A percentile compares a stretch with the other conserved stretches of the same genome.
Conservation (phyloP, 164 flowering plant genomes). For the Litsea cubeba region DNA sequence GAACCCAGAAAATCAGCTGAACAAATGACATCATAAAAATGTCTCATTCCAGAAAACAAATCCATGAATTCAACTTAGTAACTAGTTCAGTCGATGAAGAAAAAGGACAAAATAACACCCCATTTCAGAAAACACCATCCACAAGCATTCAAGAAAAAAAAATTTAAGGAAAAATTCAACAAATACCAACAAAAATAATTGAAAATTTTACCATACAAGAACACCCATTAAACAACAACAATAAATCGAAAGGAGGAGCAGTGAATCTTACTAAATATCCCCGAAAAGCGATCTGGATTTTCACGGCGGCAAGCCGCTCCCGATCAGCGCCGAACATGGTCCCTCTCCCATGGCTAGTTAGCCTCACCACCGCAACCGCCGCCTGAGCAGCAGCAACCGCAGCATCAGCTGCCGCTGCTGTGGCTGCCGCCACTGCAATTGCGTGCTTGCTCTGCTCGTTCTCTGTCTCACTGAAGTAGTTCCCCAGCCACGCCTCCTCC, state of each 20-base stretch:
- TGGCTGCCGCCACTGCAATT: conserved; percentile 34
- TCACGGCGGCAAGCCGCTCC: conserved; percentile 65
- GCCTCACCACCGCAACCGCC: conserved; percentile 72
- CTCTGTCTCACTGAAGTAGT: conserved; percentile 50
- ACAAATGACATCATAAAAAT: not conserved
- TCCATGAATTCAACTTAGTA: not conserved
- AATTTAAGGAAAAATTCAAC: not conserved
- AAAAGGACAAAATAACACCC: not conserved
- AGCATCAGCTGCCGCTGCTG: conserved; percentile 85
- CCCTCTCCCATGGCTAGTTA: conserved; percentile 71
- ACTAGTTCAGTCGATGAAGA: not conserved
- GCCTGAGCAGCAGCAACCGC: conserved; percentile 93
- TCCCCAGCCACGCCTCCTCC: conserved; percentile 32
- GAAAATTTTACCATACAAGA: not conserved
- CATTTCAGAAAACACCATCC: not conserved
- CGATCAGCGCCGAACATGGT: conserved; percentile 49
- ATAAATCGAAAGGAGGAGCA: not conserved
- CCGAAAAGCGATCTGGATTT: conserved; percentile 68
- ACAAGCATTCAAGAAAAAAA: not conserved
- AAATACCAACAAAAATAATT: not conserved
- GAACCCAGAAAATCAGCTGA: not conserved
- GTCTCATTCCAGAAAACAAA: not conserved
- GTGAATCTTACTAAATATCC: conserved; percentile 59
- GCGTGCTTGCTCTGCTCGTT: conserved; percentile 81
- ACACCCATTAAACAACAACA: not conserved